A percentile compares a stretch with the other conserved stretches of the same genome.
Conservation (phyloP, 2,329 filamentous ascomycete genomes). For the Diplodia sapinea region DNA sequence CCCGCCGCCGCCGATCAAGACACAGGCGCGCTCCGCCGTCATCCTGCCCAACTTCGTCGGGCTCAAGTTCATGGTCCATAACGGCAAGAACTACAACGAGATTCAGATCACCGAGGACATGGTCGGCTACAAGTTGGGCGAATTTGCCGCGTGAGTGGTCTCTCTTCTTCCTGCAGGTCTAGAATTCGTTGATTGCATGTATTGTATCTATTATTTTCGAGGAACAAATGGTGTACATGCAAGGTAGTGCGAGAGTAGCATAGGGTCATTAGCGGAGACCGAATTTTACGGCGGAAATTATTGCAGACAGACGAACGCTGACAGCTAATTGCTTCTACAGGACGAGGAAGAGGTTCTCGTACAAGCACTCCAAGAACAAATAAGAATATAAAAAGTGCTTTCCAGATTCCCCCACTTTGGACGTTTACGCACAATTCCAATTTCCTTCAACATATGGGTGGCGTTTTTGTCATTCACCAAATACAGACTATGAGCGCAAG, state of each 20-base stretch:
- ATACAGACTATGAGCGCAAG: not conserved
- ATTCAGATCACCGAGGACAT: slow-evolving; percentile 90
- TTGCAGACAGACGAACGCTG: slow-evolving; percentile 26
- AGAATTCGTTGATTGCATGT: not conserved
- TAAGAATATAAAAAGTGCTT: slow-evolving; percentile 42
- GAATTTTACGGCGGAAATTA: not conserved
- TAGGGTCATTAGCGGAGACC: not conserved
- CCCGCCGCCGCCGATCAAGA: slow-evolving; percentile 77
- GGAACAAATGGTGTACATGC: not conserved
- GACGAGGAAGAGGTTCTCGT: slow-evolving; percentile 70
- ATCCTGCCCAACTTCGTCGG: slow-evolving; percentile 93
- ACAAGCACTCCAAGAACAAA: slow-evolving; percentile 75
- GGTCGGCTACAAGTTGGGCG: slow-evolving; percentile 93
- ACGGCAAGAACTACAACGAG: slow-evolving; percentile 85
- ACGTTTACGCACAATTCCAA: not conserved
- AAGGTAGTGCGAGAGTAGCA: not conserved
- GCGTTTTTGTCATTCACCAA: slow-evolving; percentile 20
- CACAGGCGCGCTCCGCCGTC: slow-evolving; percentile 84
- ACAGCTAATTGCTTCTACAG: slow-evolving; percentile 47
- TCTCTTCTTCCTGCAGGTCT: not conserved
- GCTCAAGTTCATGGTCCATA: slow-evolving; percentile 86
- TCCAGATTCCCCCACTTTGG: not conserved
- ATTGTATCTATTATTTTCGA: not conserved
- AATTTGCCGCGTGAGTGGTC: slow-evolving; percentile 80
- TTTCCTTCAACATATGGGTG: slow-evolving; percentile 29